These are phyloP conservation scores for Rhizophlyctis rosea DNA, from an alignment of 192 early-diverging fungal species.

Conservation along the genomic window DNA sequence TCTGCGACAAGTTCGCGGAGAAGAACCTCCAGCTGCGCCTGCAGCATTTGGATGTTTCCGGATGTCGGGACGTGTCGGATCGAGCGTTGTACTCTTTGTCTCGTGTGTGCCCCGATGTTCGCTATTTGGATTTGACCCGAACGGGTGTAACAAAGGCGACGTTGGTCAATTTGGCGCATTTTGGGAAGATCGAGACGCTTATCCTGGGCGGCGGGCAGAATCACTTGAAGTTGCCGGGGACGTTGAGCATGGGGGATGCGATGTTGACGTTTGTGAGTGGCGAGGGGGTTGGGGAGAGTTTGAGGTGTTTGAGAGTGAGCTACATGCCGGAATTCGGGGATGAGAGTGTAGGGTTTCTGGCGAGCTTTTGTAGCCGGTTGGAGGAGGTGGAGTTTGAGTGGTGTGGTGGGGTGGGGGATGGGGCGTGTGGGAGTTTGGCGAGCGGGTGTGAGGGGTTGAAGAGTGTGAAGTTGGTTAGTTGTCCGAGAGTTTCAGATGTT, in stretches of 20 bases:
- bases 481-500: slow-evolving; percentile 6
- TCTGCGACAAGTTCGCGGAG: slow-evolving; percentile 4
- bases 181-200: background rate
- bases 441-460: background rate
- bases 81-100: too few species aligned
- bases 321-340: background rate
- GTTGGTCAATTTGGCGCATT: slow-evolving; percentile 3
- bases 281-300: too few species aligned
- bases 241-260: background rate
- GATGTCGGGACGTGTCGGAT: background rate
- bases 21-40: background rate
- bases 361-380: background rate
- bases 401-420: background rate
- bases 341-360: background rate
- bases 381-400: background rate
- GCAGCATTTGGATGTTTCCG: background rate
- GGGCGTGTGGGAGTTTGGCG: background rate
- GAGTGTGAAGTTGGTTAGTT: background rate
- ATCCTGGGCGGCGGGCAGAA: background rate
- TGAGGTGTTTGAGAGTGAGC: too few species aligned
- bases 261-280: background rate
- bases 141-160: background rate
- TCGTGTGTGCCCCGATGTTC: too few species aligned
- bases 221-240: background rate
- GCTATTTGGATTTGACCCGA: background rate